These are phyloP conservation scores for Syzygium aqueum DNA, from an alignment of 345 rosid genomes.

Conservation along the genomic window DNA sequence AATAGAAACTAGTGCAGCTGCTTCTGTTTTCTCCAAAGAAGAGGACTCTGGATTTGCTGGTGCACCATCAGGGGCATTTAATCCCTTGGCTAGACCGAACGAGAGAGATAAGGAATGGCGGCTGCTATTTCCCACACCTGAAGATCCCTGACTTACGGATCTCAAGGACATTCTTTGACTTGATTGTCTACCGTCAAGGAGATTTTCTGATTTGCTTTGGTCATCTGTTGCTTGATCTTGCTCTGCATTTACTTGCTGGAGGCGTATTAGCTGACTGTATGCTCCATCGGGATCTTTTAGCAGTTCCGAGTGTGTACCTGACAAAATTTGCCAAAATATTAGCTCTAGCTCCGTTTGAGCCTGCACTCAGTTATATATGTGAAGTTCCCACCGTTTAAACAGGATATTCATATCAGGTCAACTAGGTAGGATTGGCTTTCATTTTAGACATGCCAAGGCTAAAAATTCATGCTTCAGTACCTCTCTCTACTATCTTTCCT, in stretches of 20 bases:
- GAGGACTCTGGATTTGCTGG: constrained; percentile 16
- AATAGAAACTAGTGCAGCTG: constrained; percentile 33
- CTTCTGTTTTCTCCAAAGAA: constrained; percentile 6
- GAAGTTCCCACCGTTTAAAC: background rate
- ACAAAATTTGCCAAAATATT: background rate
- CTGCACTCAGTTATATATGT: background rate
- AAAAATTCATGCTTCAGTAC: constrained; percentile 10
- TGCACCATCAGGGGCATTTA: constrained; percentile 15
- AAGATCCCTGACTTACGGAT: constrained; percentile 49
- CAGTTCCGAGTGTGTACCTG: constrained; percentile 63
- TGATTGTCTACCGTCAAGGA: constrained; percentile 4
- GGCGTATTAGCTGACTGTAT: constrained; percentile 61
- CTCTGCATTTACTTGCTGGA: constrained; percentile 50
- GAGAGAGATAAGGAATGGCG: constrained; percentile 45
- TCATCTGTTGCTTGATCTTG: constrained; percentile 29
- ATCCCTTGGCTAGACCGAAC: constrained; percentile 48
- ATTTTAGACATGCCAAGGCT: background rate
- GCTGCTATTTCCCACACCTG: constrained; percentile 46
- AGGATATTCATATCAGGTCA: background rate
- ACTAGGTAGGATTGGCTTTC: background rate
- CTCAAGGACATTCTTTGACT: constrained; percentile 28
- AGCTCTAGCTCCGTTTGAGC: constrained; percentile 2
- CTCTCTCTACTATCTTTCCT: constrained; percentile 81
- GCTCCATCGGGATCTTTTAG: constrained; percentile 64
- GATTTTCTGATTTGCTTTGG: constrained; percentile 10